These are phyloP conservation scores for Pythium vanterpoolii DNA, from an alignment of 352 stramenopile genomes.

Conservation along the genomic window DNA sequence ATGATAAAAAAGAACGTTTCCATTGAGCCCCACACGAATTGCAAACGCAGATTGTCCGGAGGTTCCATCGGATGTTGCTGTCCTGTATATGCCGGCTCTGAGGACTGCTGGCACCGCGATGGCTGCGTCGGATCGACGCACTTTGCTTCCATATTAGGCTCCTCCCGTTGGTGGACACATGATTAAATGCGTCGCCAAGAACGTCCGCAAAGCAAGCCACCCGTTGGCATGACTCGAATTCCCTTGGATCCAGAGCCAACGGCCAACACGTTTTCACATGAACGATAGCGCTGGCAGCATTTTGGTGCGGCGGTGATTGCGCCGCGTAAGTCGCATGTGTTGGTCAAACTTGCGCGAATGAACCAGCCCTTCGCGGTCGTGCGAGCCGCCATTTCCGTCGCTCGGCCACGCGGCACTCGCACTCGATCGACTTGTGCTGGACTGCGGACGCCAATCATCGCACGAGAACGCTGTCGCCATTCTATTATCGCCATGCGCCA, in stretches of 20 bases:
- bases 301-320: slow-evolving; percentile 52
- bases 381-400: neutral
- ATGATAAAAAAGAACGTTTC: neutral
- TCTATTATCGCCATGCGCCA: neutral
- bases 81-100: no score
- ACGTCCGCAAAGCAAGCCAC: no score
- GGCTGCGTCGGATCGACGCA: no score
- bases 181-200: no score
- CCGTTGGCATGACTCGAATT: no score
- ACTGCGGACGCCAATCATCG: neutral
- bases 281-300: slow-evolving; percentile 32
- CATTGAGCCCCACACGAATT: no score
- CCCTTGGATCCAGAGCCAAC: no score
- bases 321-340: slow-evolving; percentile 62
- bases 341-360: slow-evolving; percentile 69
- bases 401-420: neutral
- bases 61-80: no score
- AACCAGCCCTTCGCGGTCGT: slow-evolving; percentile 37
- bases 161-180: no score
- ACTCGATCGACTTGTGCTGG: slow-evolving; percentile 4
- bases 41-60: no score
- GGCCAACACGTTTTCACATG: slow-evolving; percentile 7
- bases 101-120: no score
- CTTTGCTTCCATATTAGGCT: no score
- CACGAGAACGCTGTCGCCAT: neutral